Conservation (phyloP, 78 protist genomes). For the Pirum gemmata region DNA sequence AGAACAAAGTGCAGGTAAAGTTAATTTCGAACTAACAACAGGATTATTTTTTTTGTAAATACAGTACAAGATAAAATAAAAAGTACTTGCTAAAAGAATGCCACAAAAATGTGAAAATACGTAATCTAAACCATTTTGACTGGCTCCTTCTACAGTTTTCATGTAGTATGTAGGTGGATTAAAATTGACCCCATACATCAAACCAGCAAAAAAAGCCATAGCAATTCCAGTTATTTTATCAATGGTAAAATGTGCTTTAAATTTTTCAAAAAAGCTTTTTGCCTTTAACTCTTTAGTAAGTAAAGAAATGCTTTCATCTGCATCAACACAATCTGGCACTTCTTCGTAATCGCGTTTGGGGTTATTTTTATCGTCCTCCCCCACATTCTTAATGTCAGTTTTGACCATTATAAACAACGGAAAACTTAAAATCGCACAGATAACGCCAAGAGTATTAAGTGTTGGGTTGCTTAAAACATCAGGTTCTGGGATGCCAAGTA, state of each 20-base stretch:
- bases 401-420: not conserved
- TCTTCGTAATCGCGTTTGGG: too few species aligned
- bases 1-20: conserved; percentile 63
- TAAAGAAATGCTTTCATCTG: too few species aligned
- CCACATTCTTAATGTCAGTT: too few species aligned
- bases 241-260: too few species aligned
- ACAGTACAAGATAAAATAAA: conserved; percentile 57
- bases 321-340: too few species aligned
- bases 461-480: conserved; percentile 3
- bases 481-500: conserved; percentile 58
- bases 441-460: conserved; percentile 45
- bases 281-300: too few species aligned
- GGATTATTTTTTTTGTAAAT: conserved; percentile 52
- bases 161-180: conserved; percentile 38
- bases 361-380: too few species aligned
- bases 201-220: conserved; percentile 38
- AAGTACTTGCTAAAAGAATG: conserved; percentile 64
- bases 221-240: conserved; percentile 2
- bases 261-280: too few species aligned
- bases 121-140: conserved; percentile 50
- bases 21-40: conserved; percentile 52
- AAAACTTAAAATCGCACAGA: conserved; percentile 23
- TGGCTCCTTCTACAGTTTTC: not conserved
- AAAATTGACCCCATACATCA: conserved; percentile 52
- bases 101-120: conserved; percentile 73